A percentile compares a stretch with the other conserved stretches of the same genome.
These are phyloP conservation scores for Huntiella decipiens DNA, from an alignment of 2,329 filamentous ascomycete genomes.

Conservation along the genomic window DNA sequence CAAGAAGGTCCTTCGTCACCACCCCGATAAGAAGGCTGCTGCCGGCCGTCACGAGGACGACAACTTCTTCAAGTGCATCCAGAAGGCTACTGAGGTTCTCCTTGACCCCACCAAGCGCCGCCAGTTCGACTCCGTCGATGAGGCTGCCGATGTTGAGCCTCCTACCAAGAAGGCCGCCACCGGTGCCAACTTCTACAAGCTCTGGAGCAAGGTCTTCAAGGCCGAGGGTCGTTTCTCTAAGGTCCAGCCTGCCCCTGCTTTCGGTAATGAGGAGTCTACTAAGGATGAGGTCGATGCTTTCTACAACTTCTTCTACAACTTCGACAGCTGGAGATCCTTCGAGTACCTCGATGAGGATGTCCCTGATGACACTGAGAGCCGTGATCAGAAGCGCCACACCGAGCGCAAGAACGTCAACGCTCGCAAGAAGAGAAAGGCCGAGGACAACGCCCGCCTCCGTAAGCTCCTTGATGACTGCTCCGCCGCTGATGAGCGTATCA, in stretches of 20 bases:
- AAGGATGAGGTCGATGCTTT: constrained; percentile 86
- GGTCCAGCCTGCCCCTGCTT: constrained; percentile 65
- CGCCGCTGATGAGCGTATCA: constrained; percentile 81
- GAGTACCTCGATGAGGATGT: constrained; percentile 99
- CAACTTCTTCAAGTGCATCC: constrained; percentile 99
- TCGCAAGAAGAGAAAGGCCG: constrained; percentile 98
- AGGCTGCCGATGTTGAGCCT: constrained; percentile 78
- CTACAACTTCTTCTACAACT: constrained; percentile 99
- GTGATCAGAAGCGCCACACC: constrained; percentile 94
- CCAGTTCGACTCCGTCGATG: constrained; percentile 93
- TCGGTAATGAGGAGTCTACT: constrained; percentile 67
- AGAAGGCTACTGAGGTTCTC: constrained; percentile 89
- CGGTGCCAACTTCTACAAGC: constrained; percentile 86
- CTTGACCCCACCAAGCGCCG: constrained; percentile 80
- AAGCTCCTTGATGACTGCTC: constrained; percentile 77
- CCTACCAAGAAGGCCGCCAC: constrained; percentile 78
- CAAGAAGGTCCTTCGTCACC: constrained; percentile 98
- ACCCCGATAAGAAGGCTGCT: constrained; percentile 97
- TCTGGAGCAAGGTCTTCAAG: constrained; percentile 81
- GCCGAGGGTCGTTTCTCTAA: constrained; percentile 87
- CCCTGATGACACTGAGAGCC: constrained; percentile 95
- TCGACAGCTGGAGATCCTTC: constrained; percentile 93
- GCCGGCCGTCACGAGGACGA: constrained; percentile 77
- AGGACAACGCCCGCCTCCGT: constrained; percentile 82
- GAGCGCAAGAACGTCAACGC: constrained; percentile 97